Percentiles rank a stretch among this genome's conserved stretches.
Evolutionary conservation across 805 yeast species (phyloP).

Genomic region (Jamesozyma piceae): DNA sequence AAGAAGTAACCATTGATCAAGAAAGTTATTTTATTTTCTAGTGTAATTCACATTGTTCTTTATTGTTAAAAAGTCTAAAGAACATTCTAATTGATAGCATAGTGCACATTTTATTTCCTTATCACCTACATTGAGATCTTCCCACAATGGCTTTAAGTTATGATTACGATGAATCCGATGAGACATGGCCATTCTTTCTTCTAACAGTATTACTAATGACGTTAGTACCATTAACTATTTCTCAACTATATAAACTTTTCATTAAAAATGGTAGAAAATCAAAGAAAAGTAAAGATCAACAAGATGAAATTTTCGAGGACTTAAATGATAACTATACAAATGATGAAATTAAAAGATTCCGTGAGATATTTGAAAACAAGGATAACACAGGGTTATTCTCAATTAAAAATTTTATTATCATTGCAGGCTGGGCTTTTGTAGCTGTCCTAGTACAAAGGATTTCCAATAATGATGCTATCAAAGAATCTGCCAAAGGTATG

Average conservation of each 20-base stretch:
- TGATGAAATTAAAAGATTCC: slow-evolving; percentile 16
- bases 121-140: neutral
- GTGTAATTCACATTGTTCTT: too few relatives aligned
- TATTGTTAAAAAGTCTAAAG: too few relatives aligned
- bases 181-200: slow-evolving; percentile 88
- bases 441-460: slow-evolving; percentile 32
- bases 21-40: too few relatives aligned
- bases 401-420: slow-evolving; percentile 17
- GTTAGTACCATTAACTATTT: slow-evolving; percentile 53
- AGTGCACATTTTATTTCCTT: neutral
- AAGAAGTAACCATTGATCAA: too few relatives aligned
- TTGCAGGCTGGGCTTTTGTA: slow-evolving; percentile 55
- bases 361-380: slow-evolving; percentile 16
- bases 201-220: slow-evolving; percentile 61
- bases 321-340: slow-evolving; percentile 17
- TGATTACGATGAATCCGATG: slow-evolving; percentile 75
- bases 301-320: slow-evolving; percentile 1
- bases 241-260: slow-evolving; percentile 22
- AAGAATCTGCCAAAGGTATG: slow-evolving; percentile 33
- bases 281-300: neutral
- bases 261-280: slow-evolving; percentile 11
- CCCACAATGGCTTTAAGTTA: slow-evolving; percentile 27
- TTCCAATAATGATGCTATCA: slow-evolving; percentile 38
- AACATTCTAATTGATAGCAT: neutral
- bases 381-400: slow-evolving; percentile 11